Conservation (phyloP, 1,284 basidiomycete species). For the Melampsora larici-populina region DNA sequence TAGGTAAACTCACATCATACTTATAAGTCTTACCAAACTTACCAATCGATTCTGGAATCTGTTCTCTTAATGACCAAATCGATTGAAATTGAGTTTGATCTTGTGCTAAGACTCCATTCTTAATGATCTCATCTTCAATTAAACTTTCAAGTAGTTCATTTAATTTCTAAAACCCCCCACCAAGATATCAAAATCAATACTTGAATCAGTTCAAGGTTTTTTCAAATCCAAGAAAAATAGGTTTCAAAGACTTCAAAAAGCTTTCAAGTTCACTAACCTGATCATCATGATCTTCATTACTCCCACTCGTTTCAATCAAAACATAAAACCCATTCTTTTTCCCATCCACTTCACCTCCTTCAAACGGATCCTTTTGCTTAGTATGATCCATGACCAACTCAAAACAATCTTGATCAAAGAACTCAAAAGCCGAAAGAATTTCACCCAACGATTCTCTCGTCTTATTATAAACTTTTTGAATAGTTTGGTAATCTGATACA, state of each 20-base stretch:
- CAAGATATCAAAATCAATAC: neutral
- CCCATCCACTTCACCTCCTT: slow-evolving; percentile 53
- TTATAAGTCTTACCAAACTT: slow-evolving; percentile 97
- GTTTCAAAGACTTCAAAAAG: too few relatives aligned
- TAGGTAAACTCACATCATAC: slow-evolving; percentile 91
- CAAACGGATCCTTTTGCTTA: slow-evolving; percentile 64
- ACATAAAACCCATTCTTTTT: slow-evolving; percentile 80
- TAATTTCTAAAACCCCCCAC: slow-evolving; percentile 67
- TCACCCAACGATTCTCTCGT: slow-evolving; percentile 75
- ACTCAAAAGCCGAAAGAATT: slow-evolving; percentile 97
- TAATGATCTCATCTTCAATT: slow-evolving; percentile 69
- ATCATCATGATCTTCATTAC: slow-evolving; percentile 88
- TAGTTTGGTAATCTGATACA: slow-evolving; percentile 59
- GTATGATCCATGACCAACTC: slow-evolving; percentile 64
- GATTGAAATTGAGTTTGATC: slow-evolving; percentile 83
- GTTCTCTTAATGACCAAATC: slow-evolving; percentile 91
- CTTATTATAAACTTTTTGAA: slow-evolving; percentile 61
- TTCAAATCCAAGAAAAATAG: too few relatives aligned
- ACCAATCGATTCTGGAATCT: slow-evolving; percentile 84
- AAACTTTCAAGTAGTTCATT: slow-evolving; percentile 73
- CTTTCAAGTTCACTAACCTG: slow-evolving; percentile 69
- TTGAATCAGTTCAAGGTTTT: too few relatives aligned
- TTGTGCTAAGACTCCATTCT: slow-evolving; percentile 91
- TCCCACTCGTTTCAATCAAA: slow-evolving; percentile 87
- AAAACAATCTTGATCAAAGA: slow-evolving; percentile 84